A percentile compares a stretch with the other conserved stretches of the same genome.
Evolutionary conservation across 768 basidiomycete species (phyloP).

Genomic region (Calocybe indica): DNA sequence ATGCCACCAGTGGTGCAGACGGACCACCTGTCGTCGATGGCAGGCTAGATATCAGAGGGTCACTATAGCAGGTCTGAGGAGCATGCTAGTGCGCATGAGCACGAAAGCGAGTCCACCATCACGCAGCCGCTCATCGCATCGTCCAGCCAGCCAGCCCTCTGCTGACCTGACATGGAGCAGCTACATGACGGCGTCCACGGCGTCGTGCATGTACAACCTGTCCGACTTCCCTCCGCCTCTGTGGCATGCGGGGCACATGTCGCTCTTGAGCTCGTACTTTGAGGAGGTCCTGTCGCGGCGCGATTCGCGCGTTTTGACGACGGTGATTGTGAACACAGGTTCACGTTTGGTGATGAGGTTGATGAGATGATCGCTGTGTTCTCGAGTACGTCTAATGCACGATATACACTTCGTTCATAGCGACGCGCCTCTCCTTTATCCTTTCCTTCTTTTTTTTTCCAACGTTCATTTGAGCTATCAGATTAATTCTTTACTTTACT

Average conservation of each 20-base stretch:
- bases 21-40: constrained; percentile 32
- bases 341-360: no score
- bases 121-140: no score
- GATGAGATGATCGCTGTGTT: no score
- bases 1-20: constrained; percentile 39
- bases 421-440: no score
- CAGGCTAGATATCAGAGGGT: constrained; percentile 26
- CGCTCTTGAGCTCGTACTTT: constrained; percentile 38
- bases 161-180: constrained; percentile 40
- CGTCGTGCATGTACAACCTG: constrained; percentile 62
- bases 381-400: no score
- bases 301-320: constrained; percentile 7
- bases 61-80: background rate
- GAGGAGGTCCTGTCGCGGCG: constrained; percentile 20
- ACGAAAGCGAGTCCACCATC: no score
- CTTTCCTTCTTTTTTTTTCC: no score
- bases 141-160: constrained; percentile 21
- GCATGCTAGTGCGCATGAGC: constrained; percentile 1
- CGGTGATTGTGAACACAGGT: no score
- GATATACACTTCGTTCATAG: no score
- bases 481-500: no score
- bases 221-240: constrained; percentile 73
- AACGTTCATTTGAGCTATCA: no score
- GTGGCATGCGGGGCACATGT: constrained; percentile 24
- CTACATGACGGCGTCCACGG: constrained; percentile 53